These are phyloP conservation scores for Secale cereale DNA, from an alignment of 176 grass and related monocot genomes.

Conservation along the genomic window DNA sequence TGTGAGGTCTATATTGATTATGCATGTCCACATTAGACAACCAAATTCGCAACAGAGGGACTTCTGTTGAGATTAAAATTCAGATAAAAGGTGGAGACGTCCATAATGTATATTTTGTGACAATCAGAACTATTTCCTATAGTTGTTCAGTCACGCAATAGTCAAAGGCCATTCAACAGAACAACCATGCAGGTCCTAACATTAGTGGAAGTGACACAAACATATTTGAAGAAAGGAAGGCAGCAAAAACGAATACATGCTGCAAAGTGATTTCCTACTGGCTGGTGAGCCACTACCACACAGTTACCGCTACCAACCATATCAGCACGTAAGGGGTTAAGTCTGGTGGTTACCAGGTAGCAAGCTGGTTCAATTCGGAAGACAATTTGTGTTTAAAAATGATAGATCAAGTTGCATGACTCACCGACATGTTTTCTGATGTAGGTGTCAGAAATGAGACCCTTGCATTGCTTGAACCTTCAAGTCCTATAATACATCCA, in stretches of 20 bases:
- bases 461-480: slow-evolving; percentile 52
- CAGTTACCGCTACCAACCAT: neutral
- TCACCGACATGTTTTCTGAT: slow-evolving; percentile 85
- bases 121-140: neutral
- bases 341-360: slow-evolving; percentile 5
- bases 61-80: neutral
- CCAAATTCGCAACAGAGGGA: neutral
- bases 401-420: slow-evolving; percentile 20
- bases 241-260: neutral
- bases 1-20: neutral
- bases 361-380: neutral
- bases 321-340: neutral
- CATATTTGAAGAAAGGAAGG: neutral
- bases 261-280: neutral
- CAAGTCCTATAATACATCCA: slow-evolving; percentile 69
- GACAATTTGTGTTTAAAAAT: neutral
- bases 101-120: neutral
- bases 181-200: neutral
- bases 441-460: slow-evolving; percentile 89
- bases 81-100: neutral
- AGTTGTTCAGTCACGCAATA: neutral
- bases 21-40: neutral
- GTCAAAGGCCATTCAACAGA: neutral
- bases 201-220: neutral
- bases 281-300: neutral